Evolutionary conservation across 164 flowering plant genomes (phyloP).

Genomic region (Aristolochia californica): DNA sequence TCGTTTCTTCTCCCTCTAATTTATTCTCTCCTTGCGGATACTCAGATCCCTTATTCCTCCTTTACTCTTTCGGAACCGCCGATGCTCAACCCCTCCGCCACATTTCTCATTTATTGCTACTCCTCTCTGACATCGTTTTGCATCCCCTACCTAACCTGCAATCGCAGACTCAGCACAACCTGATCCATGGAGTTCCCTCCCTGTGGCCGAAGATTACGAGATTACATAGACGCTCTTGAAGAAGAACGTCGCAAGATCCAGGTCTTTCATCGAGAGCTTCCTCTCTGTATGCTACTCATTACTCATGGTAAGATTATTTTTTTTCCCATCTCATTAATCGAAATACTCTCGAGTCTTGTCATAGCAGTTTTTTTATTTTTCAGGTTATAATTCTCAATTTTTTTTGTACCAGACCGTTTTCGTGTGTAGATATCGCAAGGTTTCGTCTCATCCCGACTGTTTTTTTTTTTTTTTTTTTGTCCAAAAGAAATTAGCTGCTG

Average conservation of each 20-base stretch:
- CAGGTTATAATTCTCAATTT: no score
- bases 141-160: background rate
- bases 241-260: slow-evolving; percentile 66
- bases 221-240: slow-evolving; percentile 51
- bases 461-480: no score
- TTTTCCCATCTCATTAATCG: background rate
- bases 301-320: slow-evolving; percentile 40
- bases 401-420: no score
- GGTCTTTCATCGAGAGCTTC: slow-evolving; percentile 79
- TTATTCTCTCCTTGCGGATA: slow-evolving; percentile 18
- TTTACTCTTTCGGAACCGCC: slow-evolving; percentile 24
- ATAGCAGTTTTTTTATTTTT: no score
- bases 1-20: background rate
- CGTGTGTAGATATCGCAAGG: no score
- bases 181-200: slow-evolving; percentile 16
- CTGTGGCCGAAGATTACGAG: slow-evolving; percentile 29
- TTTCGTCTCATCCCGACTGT: no score
- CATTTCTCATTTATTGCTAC: background rate
- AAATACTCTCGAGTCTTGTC: no score
- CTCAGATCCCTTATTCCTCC: slow-evolving; percentile 25
- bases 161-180: background rate
- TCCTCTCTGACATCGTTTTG: background rate
- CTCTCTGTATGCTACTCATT: slow-evolving; percentile 72
- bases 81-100: slow-evolving; percentile 7
- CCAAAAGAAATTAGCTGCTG: no score